Evolutionary conservation across 805 yeast species (phyloP), one percentile per base, ranked within the genome.

Genomic region (Saccharomycopsis fodiens): DNA sequence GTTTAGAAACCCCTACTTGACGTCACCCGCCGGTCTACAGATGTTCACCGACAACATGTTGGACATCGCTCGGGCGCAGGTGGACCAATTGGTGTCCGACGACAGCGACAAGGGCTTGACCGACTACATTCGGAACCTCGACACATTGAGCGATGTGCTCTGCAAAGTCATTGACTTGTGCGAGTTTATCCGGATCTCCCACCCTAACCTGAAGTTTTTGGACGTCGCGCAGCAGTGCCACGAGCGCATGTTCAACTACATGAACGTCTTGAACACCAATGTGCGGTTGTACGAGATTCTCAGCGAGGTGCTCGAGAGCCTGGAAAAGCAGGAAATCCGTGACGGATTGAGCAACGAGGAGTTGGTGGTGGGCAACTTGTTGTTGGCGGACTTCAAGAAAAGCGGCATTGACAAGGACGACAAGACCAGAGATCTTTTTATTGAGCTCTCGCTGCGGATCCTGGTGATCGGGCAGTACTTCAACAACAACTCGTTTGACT

Each of bases 151-250:
- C 57, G 97, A 93, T 59, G 75, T 83, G 23, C 64, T 93, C 25
- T 93, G 98, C 59, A 76, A 95, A 46, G 97, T 87, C 4, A 89
- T 93, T 35, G 98, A 93, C 62, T 73, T 91, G 41, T 91, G 96
- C 31, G 97, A 89, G 55, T 91, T 91, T 64, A 78, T 93, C 23
- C 68, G 97, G 39, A 88, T 87, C 20, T 79, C 82, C 1, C 97
- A 91, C 59, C 97, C 97, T 1, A 74, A 80, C 52, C 67, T 67
- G 41, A 62, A 67, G 15, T 87, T 85, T 72, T 71, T 83, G 8
- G 70, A 70, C 34, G 89, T 88, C 1, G 96, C 98, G 1, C 95
- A 91, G 57, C 72, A 74, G 37, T 83, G 93, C 31, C 96, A 91
- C 59, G 94, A 86, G 55, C 69, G 78, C 52, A 77, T 91, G 84